phyloP scores from a whole-genome alignment of 2,329 filamentous ascomycete genomes.

The Plectosphaerella sp. region DNA sequence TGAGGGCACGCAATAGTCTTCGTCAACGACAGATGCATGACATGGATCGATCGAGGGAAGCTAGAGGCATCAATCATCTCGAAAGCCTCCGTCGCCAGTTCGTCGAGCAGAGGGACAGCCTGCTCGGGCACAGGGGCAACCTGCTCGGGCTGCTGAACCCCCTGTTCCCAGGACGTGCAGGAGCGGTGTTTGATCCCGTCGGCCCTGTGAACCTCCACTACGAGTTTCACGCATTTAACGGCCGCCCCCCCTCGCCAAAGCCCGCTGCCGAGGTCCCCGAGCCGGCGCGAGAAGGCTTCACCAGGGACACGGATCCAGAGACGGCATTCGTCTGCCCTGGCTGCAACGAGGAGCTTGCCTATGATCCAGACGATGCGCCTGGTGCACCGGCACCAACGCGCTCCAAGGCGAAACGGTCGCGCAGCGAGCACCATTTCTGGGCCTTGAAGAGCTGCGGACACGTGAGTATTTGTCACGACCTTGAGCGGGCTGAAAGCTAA shows the following conservation, averaged over 20 bases:
- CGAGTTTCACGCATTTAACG: conserved; percentile 21
- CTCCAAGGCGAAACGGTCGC: conserved; percentile 40
- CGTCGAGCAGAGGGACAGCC: background rate
- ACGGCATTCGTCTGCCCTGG: conserved; percentile 78
- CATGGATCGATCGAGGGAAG: too few species aligned
- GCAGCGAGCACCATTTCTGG: conserved; percentile 83
- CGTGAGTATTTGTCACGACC: conserved; percentile 45
- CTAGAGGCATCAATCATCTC: background rate
- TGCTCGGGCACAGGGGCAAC: background rate
- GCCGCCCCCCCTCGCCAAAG: conserved; percentile 30
- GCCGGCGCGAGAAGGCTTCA: conserved; percentile 72
- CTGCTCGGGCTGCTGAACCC: background rate
- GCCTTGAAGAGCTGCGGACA: conserved; percentile 88
- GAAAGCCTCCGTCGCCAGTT: background rate
- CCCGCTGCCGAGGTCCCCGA: conserved; percentile 58
- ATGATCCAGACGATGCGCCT: conserved; percentile 49
- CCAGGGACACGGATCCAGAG: conserved; percentile 67
- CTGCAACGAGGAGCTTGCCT: conserved; percentile 79
- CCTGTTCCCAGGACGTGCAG: background rate
- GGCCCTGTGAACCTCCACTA: conserved; percentile 13
- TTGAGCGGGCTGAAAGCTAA: background rate
- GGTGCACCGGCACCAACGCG: conserved; percentile 15
- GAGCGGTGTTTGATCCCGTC: conserved; percentile 7
- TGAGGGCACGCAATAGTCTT: too few species aligned
- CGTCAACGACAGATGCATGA: too few species aligned